Conservation (phyloP, 2,329 filamentous ascomycete species). For the Ceratocystis albifundus region DNA sequence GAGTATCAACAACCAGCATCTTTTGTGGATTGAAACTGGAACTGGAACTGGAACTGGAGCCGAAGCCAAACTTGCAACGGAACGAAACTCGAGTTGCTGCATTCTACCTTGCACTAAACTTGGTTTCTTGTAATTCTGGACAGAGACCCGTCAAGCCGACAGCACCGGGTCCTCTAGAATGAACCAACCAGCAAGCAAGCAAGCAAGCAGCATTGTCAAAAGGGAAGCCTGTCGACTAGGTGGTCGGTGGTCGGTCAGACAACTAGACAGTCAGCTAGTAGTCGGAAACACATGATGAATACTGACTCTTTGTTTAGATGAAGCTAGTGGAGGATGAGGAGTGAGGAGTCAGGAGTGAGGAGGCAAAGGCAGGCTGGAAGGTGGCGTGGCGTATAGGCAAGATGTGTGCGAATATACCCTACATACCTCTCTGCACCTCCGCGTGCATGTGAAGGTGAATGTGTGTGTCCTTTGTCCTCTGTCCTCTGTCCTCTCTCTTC, state of each 20-base stretch:
- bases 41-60: background rate
- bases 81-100: conserved; percentile 6
- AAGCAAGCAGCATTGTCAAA: background rate
- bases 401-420: background rate
- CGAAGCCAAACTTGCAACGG: conserved; percentile 2
- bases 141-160: background rate
- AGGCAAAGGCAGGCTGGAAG: background rate
- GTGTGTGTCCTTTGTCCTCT: background rate
- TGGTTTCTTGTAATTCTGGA: background rate
- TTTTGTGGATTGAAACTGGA: background rate
- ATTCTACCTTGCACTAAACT: background rate
- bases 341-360: no score
- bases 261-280: no score
- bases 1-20: background rate
- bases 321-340: background rate
- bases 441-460: background rate
- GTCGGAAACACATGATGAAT: no score
- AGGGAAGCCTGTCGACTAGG: no score
- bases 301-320: background rate
- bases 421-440: no score
- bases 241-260: no score
- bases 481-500: no score
- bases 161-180: background rate
- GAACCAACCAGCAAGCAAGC: background rate
- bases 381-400: background rate